Conservation (phyloP, 2,329 filamentous ascomycete species). For the Pyrenophora teres region DNA sequence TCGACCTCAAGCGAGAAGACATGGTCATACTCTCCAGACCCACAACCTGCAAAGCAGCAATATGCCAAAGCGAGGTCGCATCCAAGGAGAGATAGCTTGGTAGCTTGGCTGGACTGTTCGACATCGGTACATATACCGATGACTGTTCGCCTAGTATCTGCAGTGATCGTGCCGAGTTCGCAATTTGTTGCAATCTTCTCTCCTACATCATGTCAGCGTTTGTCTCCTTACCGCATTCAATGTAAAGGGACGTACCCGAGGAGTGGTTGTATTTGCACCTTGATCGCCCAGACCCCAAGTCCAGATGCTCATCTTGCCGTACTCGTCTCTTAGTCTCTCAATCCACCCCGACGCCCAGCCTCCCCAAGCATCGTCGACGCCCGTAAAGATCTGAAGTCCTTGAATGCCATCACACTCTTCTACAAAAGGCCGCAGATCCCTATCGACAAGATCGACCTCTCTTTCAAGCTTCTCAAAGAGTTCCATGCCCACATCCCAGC, state of each 20-base stretch:
- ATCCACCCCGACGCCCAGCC: conserved; percentile 53
- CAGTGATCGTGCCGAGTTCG: conserved; percentile 76
- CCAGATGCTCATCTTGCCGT: conserved; percentile 85
- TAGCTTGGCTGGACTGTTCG: conserved; percentile 60
- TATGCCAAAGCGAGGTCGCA: conserved; percentile 73
- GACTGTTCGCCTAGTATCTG: conserved; percentile 70
- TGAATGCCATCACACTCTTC: conserved; percentile 95
- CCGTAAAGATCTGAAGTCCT: conserved; percentile 70
- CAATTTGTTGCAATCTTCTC: conserved; percentile 66
- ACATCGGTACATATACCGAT: conserved; percentile 77
- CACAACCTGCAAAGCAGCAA: conserved; percentile 73
- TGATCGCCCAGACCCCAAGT: conserved; percentile 79
- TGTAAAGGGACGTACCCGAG: conserved; percentile 49
- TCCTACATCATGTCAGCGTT: conserved; percentile 51
- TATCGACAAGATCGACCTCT: conserved; percentile 79
- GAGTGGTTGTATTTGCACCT: conserved; percentile 31
- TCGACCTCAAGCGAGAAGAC: conserved; percentile 68
- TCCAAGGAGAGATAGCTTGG: conserved; percentile 66
- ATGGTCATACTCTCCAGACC: conserved; percentile 80
- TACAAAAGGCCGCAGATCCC: conserved; percentile 82
- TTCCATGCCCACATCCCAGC: conserved; percentile 54
- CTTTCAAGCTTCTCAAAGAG: conserved; percentile 52
- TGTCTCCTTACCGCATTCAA: not conserved
- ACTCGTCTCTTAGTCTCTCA: conserved; percentile 82
- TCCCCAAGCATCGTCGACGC: conserved; percentile 59